Conservation (phyloP, 495 filamentous ascomycete species). For the Lophiotrema nucula region DNA sequence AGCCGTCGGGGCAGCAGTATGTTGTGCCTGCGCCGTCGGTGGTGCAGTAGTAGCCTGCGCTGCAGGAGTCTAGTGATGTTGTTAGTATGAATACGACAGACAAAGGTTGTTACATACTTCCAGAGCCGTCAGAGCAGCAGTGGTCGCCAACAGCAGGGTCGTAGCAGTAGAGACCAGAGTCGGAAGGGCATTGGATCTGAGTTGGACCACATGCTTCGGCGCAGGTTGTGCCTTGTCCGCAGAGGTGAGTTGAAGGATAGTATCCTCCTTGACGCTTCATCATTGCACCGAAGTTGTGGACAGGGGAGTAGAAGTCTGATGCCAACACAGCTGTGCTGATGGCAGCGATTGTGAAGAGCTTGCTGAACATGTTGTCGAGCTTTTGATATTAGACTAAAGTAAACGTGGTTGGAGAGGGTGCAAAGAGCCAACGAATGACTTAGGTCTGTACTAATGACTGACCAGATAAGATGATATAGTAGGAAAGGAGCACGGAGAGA, state of each 20-base stretch:
- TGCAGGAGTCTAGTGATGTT: constrained; percentile 13
- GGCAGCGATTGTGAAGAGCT: constrained; percentile 12
- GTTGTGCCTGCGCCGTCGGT: constrained; percentile 13
- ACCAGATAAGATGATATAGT: background rate
- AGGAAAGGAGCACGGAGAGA: too few relatives aligned
- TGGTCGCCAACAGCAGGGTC: constrained; percentile 9
- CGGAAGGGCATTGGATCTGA: constrained; percentile 17
- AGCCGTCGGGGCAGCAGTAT: constrained; percentile 26
- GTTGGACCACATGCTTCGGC: constrained; percentile 18
- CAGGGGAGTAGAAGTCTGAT: constrained; percentile 9
- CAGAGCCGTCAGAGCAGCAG: constrained; percentile 23
- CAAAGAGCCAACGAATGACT: constrained; percentile 13
- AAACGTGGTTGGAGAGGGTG: background rate
- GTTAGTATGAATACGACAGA: background rate
- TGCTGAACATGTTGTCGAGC: constrained; percentile 12
- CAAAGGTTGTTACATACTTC: constrained; percentile 16
- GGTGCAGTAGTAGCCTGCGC: constrained; percentile 21
- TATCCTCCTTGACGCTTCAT: constrained; percentile 25
- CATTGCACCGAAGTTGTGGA: constrained; percentile 24
- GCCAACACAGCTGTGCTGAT: constrained; percentile 11
- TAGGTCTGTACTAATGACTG: background rate
- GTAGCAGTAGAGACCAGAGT: constrained; percentile 15
- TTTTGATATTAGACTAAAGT: constrained; percentile 1
- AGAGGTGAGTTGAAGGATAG: constrained; percentile 15
- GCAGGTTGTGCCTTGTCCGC: constrained; percentile 21